Evolutionary conservation across 2,329 filamentous ascomycete species (phyloP).

Genomic region (Colletotrichum gloeosporioides): DNA sequence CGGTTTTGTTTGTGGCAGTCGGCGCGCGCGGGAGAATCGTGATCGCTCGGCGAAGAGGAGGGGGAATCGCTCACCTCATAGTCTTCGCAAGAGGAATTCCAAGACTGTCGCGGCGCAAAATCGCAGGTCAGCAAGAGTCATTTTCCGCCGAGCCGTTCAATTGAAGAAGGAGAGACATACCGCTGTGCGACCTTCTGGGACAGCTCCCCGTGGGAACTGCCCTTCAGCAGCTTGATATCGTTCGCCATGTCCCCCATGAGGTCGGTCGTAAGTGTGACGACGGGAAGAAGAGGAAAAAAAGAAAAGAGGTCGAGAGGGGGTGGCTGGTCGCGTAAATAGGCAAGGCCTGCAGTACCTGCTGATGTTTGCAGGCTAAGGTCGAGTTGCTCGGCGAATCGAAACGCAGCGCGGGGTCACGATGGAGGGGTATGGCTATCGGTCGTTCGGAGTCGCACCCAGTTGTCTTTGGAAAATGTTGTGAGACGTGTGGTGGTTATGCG

Average conservation of each 20-base stretch:
- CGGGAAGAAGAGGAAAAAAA: background rate
- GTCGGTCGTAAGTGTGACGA: conserved; percentile 19
- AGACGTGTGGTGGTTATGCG: background rate
- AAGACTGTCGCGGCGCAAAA: background rate
- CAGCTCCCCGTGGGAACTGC: conserved; percentile 38
- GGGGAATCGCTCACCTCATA: conserved; percentile 14
- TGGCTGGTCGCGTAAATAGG: background rate
- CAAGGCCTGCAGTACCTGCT: conserved; percentile 10
- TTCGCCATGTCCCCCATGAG: conserved; percentile 36
- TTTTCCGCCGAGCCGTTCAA: background rate
- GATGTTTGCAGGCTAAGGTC: conserved; percentile 13
- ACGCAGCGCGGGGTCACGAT: conserved; percentile 21
- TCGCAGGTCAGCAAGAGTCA: background rate
- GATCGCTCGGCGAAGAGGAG: background rate
- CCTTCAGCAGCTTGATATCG: conserved; percentile 42
- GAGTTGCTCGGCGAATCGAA: conserved; percentile 15
- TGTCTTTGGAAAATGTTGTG: background rate
- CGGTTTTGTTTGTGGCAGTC: conserved; percentile 53
- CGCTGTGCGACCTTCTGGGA: conserved; percentile 35
- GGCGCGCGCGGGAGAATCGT: conserved; percentile 1
- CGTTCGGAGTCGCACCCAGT: background rate
- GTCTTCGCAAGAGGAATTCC: conserved; percentile 20
- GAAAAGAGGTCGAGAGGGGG: background rate
- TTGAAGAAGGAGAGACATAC: conserved; percentile 13
- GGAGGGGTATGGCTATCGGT: conserved; percentile 19